A percentile compares a stretch with the other conserved stretches of the same genome.
Evolutionary conservation across 176 grass and related monocot species (phyloP).

Genomic region (Phragmites australis): DNA sequence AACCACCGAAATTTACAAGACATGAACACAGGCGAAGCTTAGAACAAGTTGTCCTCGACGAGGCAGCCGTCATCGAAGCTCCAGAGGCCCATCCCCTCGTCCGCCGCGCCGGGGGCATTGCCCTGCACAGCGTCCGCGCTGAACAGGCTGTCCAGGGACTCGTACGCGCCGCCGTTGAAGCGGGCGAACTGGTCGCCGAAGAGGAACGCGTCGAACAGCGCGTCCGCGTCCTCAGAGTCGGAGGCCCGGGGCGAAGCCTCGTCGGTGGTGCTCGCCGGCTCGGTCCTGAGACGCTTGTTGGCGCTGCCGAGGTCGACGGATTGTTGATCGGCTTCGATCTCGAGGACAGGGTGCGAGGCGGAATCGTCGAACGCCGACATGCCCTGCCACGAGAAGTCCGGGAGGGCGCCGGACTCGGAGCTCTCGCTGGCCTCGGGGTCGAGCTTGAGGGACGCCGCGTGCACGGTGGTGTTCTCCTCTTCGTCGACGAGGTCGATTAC

Average conservation of each 20-base stretch:
- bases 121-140: slow-evolving; percentile 53
- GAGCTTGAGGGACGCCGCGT: slow-evolving; percentile 8
- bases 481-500: slow-evolving; percentile 30
- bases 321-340: neutral
- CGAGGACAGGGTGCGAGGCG: neutral
- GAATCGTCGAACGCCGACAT: slow-evolving; percentile 16
- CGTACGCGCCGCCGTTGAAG: slow-evolving; percentile 50
- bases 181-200: slow-evolving; percentile 49
- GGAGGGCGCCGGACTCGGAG: slow-evolving; percentile 24
- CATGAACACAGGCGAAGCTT: neutral
- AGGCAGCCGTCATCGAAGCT: slow-evolving; percentile 84
- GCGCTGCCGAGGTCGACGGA: neutral
- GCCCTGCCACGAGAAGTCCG: slow-evolving; percentile 66
- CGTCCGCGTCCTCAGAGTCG: slow-evolving; percentile 8
- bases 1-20: slow-evolving; percentile 34
- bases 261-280: neutral
- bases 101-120: neutral
- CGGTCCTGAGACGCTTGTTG: slow-evolving; percentile 31
- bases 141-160: slow-evolving; percentile 54
- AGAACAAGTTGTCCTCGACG: slow-evolving; percentile 58
- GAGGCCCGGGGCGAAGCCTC: slow-evolving; percentile 16
- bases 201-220: slow-evolving; percentile 37
- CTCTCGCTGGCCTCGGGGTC: slow-evolving; percentile 16
- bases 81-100: slow-evolving; percentile 55
- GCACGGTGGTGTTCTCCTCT: neutral